Evolutionary conservation across 2,329 filamentous ascomycete species (phyloP).

Genomic region (Orbilia oligospora): DNA sequence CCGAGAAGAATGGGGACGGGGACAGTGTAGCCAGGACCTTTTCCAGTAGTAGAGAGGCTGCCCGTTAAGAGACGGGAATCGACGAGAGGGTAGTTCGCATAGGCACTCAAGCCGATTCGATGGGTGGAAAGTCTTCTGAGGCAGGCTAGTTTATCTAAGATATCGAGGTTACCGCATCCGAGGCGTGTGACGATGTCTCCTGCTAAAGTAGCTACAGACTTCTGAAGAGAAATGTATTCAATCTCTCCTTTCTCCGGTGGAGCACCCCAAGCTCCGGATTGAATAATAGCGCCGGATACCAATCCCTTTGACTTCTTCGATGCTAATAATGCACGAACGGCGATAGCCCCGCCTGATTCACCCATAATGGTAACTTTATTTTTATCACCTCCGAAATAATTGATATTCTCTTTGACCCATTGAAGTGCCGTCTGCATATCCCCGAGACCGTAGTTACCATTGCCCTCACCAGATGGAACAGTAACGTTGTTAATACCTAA

Average conservation of each 20-base stretch:
- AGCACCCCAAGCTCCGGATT: conserved; percentile 32
- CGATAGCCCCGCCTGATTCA: conserved; percentile 65
- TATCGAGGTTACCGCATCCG: conserved; percentile 20
- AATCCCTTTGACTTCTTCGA: conserved; percentile 70
- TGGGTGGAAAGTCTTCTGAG: conserved; percentile 8
- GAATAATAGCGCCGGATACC: conserved; percentile 69
- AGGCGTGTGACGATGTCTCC: conserved; percentile 7
- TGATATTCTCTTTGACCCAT: conserved; percentile 68
- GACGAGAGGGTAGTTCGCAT: conserved; percentile 24
- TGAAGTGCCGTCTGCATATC: conserved; percentile 68
- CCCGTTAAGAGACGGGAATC: conserved; percentile 12
- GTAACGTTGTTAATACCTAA: conserved; percentile 57
- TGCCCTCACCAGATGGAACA: conserved; percentile 64
- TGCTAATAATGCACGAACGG: conserved; percentile 70
- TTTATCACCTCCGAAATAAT: conserved; percentile 66
- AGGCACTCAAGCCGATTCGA: neutral
- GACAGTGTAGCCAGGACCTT: conserved; percentile 40
- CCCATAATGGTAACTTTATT: conserved; percentile 66
- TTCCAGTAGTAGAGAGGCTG: conserved; percentile 4
- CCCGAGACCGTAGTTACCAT: conserved; percentile 68
- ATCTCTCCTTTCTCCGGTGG: conserved; percentile 13
- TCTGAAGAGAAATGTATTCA: conserved; percentile 25
- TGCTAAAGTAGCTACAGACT: neutral
- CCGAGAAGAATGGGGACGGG: conserved; percentile 67
- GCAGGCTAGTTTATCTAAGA: conserved; percentile 8